phyloP scores from a whole-genome alignment of 2,329 filamentous ascomycete species.

The Claviceps paspali region DNA sequence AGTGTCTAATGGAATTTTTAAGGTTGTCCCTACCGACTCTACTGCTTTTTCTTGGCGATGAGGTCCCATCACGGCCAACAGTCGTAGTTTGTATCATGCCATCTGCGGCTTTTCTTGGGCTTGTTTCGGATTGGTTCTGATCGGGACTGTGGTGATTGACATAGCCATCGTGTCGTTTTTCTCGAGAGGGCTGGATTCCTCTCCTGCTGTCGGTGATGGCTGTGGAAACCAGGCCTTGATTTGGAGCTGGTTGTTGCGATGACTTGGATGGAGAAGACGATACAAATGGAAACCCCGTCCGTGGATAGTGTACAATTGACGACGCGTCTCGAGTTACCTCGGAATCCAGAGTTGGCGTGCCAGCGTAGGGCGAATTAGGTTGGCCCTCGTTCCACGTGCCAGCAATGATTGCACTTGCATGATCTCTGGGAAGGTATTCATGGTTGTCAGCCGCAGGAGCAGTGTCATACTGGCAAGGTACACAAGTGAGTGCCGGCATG shows the following conservation, averaged over 20 bases:
- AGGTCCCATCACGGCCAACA: conserved; percentile 9
- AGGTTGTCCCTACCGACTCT: neutral
- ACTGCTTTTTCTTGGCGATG: conserved; percentile 8
- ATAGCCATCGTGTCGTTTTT: conserved; percentile 1
- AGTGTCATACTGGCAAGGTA: conserved; percentile 20
- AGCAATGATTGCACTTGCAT: conserved; percentile 37
- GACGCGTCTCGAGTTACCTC: conserved; percentile 8
- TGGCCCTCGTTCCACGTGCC: conserved; percentile 50
- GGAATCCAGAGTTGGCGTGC: conserved; percentile 13
- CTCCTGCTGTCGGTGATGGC: neutral
- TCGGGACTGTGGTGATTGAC: neutral
- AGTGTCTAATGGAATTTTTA: neutral
- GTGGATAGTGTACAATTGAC: conserved; percentile 3
- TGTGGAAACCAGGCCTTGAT: neutral
- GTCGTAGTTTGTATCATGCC: neutral
- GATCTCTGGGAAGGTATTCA: conserved; percentile 24
- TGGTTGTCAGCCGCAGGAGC: conserved; percentile 13
- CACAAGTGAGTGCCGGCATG: conserved; percentile 8
- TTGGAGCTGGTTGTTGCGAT: neutral
- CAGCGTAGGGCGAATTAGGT: conserved; percentile 36
- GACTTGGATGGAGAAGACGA: neutral
- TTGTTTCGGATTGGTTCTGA: neutral
- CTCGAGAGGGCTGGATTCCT: neutral
- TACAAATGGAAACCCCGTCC: neutral
- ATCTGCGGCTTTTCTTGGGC: neutral